These are phyloP conservation scores for Xerophyta viscosa DNA, from an alignment of 106 monocot species.

Conservation along the genomic window DNA sequence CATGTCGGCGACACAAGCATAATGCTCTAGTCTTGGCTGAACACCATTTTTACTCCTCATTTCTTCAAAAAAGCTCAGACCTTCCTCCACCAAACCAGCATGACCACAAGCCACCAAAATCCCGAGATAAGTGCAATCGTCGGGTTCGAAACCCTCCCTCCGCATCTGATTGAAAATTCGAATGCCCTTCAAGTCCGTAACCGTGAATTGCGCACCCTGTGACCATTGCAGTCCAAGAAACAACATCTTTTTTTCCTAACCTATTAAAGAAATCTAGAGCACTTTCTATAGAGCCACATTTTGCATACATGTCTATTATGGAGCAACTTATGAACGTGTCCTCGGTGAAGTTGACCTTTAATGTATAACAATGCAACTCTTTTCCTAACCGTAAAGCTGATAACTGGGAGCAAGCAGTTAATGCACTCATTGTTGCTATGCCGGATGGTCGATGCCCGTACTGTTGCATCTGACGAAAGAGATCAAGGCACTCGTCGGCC, in stretches of 20 bases:
- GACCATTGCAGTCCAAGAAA: constrained; percentile 51
- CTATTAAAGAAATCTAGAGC: constrained; percentile 34
- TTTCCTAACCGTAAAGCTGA: constrained; percentile 39
- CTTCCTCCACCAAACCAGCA: constrained; percentile 40
- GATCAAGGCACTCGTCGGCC: constrained; percentile 33
- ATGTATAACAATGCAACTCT: constrained; percentile 43
- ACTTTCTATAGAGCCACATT: constrained; percentile 57
- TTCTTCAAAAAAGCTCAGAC: constrained; percentile 32
- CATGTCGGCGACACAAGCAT: constrained; percentile 58
- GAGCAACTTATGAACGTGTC: constrained; percentile 50
- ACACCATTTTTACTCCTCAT: constrained; percentile 23
- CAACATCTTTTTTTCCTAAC: constrained; percentile 37
- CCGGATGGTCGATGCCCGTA: constrained; percentile 24
- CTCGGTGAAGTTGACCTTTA: constrained; percentile 24
- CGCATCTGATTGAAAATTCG: constrained; percentile 34
- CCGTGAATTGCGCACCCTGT: constrained; percentile 51
- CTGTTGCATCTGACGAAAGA: constrained; percentile 37
- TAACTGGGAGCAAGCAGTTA: constrained; percentile 42
- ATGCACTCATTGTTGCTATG: constrained; percentile 34
- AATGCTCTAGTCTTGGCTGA: constrained; percentile 42
- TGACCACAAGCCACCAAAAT: constrained; percentile 51
- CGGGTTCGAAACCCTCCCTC: constrained; percentile 22
- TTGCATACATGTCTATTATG: constrained; percentile 70
- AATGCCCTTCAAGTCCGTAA: constrained; percentile 21
- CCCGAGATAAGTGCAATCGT: constrained; percentile 42